Conservation (phyloP, 768 basidiomycete genomes). For the Trichaptum fuscoviolaceum region DNA sequence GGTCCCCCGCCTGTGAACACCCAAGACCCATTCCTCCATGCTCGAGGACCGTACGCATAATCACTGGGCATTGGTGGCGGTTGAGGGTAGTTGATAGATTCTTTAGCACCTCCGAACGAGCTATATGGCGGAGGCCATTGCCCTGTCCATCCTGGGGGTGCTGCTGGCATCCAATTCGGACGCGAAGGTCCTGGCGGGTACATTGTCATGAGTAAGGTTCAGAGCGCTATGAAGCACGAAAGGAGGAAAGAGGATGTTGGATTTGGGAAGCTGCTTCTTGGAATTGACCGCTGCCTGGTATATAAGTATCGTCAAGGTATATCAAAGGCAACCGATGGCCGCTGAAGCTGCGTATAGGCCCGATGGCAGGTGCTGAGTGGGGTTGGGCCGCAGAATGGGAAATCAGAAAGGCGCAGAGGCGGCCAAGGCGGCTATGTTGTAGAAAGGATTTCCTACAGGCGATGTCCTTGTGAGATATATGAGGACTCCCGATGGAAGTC, state of each 20-base stretch:
- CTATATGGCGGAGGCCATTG: conserved; percentile 29
- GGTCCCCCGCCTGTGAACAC: conserved; percentile 21
- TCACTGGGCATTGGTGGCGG: conserved; percentile 56
- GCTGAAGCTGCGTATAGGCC: neutral
- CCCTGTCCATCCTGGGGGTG: conserved; percentile 28
- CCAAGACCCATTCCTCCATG: conserved; percentile 40
- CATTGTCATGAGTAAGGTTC: neutral
- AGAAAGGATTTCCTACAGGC: neutral
- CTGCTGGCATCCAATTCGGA: neutral
- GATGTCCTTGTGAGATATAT: neutral
- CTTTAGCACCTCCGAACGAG: conserved; percentile 14
- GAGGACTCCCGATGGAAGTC: neutral
- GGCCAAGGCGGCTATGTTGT: neutral
- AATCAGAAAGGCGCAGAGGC: neutral
- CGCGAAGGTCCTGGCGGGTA: neutral
- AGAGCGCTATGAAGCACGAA: neutral
- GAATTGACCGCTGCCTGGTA: neutral
- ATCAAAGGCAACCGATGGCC: neutral
- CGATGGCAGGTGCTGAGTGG: neutral
- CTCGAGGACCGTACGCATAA: conserved; percentile 22
- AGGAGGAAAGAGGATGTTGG: neutral
- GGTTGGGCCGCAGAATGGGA: neutral
- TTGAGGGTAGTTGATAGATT: conserved; percentile 32
- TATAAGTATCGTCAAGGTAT: neutral
- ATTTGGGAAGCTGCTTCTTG: neutral